Evolutionary conservation across 2,329 filamentous ascomycete species (phyloP), one percentile per base, ranked within the genome.

Genomic region (Chrysosporium keratinophilum): DNA sequence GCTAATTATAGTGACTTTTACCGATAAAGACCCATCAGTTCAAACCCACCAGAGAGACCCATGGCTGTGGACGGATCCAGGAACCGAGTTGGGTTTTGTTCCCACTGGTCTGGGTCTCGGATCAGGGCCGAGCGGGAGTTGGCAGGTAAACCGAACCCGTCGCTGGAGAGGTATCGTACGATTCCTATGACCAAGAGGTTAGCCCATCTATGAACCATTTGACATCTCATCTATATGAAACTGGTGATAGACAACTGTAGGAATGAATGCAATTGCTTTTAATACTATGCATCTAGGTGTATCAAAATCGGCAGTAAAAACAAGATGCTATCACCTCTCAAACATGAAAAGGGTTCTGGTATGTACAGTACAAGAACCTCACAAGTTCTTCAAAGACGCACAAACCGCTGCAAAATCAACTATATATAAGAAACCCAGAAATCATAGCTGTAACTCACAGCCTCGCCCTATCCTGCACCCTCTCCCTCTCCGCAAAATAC

Each of bases 401-500:
- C 10, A 41, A 41, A 5, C 14, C 14, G 39, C 7, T 17, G 39
- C n/a, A 41, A 41, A 17, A 10, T 5, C 17, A 9, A 3, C 10
- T n/a, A 19, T 41, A 15, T 15, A 41, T 9, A 41, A 5, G 7
- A 41, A 41, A 17, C 3, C 7, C 12, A 17, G 14, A 41, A 41
- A 48, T 5, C 31, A 20, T 19, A 23, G 10, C 39, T 19, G 10
- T 23, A 17, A 23, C 10, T 66, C 49, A 78, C 59, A 78, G 60
- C 64, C 76, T 78, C 50, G 69, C 66, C 58, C 72, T 72, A 50
- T 60, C 62, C 50, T 63, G 44, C 64, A 65, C 47, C 57, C 62
- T 62, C 52, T 60, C 59, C 48, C 56, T 75, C 50, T 74, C 67
- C 62, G 74, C 71, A 65, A 95, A 95, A 69, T 95, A 96, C 70